These are phyloP conservation scores for Lobosporangium transversale DNA, from an alignment of 192 early-diverging fungal genomes.

Conservation along the genomic window DNA sequence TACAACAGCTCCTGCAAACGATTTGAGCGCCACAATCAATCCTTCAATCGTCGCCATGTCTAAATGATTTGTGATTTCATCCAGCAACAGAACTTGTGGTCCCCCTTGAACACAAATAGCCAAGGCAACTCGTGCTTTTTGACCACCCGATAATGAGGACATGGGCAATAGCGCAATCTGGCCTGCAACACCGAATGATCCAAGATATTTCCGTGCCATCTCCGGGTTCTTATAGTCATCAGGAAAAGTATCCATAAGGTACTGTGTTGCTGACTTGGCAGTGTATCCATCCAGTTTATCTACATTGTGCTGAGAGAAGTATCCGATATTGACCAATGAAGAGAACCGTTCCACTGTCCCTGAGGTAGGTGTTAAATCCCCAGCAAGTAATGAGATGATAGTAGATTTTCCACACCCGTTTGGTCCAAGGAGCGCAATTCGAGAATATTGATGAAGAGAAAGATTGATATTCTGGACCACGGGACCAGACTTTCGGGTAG, in stretches of 20 bases:
- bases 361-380: slow-evolving; percentile 64
- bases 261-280: slow-evolving; percentile 40
- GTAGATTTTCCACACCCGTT: slow-evolving; percentile 90
- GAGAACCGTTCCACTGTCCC: slow-evolving; percentile 75
- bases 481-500: slow-evolving; percentile 28
- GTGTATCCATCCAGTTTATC: slow-evolving; percentile 67
- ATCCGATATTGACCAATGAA: slow-evolving; percentile 72
- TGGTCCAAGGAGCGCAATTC: slow-evolving; percentile 82
- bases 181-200: slow-evolving; percentile 80
- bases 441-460: slow-evolving; percentile 70
- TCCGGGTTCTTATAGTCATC: slow-evolving; percentile 38
- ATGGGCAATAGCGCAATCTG: slow-evolving; percentile 68
- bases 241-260: slow-evolving; percentile 48
- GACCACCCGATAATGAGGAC: slow-evolving; percentile 80
- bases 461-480: slow-evolving; percentile 77
- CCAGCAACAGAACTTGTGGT: slow-evolving; percentile 78
- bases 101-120: slow-evolving; percentile 70
- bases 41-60: slow-evolving; percentile 88
- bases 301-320: slow-evolving; percentile 87
- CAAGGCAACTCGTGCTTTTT: slow-evolving; percentile 81
- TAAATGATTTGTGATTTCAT: slow-evolving; percentile 90
- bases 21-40: slow-evolving; percentile 74
- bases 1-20: slow-evolving; percentile 78
- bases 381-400: slow-evolving; percentile 78
- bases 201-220: slow-evolving; percentile 72